Base-by-base conservation (phyloP, 2,329 filamentous ascomycete genomes). In the Ophiostoma triangulosporum region DNA sequence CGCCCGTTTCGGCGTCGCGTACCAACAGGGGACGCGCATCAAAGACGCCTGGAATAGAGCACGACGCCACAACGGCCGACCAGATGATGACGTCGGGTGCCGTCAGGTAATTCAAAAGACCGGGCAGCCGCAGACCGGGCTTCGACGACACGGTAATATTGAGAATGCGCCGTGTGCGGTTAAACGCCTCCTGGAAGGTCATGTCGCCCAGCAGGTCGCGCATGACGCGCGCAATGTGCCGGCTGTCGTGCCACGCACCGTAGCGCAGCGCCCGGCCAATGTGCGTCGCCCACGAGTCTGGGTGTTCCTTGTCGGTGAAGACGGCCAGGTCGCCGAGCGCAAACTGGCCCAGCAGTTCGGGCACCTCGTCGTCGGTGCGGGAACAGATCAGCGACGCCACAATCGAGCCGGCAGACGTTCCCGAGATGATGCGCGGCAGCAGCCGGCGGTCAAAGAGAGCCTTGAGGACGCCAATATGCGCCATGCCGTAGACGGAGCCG, bases 21-120 rank as follows among this genome's bases (percentile, higher is more conserved):
- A 89, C 85, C 38, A 91, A 78, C 11, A 97, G 69, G 1, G 83
- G 81, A 1, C 83, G 85, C 2, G 88, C 80, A 24, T 83, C 84
- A 65, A 95, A 97, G 20, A 96, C 76, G 12, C 93, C 72, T 0
- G 91, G 91, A 0, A 96, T 87, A 0, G 91, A 95, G 65, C 91
- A 97, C 0, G 91, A 96, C 0, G 91, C 88, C n/a, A 88, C 88
- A 62, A 96, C 90, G 32, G 91, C 91, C 15, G 90, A 95, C 88
- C 90, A 95, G 53, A 97, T 90, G 70, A 96, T 79, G 52, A 97
- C 90, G 64, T 96, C 93, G 0, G 91, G 90, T 0, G 91, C 86
- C 0, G 91, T 96, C 56, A 95, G 79, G 63, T 95, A 96, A 66
- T 97, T 97, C 60, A 97, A 75, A 0, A 97, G 72, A 35, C 87